A percentile compares a stretch with the other conserved stretches of the same genome.
phyloP scores from a whole-genome alignment of 2,329 filamentous ascomycete genomes.

The Rhexocercosporidium sp. region DNA sequence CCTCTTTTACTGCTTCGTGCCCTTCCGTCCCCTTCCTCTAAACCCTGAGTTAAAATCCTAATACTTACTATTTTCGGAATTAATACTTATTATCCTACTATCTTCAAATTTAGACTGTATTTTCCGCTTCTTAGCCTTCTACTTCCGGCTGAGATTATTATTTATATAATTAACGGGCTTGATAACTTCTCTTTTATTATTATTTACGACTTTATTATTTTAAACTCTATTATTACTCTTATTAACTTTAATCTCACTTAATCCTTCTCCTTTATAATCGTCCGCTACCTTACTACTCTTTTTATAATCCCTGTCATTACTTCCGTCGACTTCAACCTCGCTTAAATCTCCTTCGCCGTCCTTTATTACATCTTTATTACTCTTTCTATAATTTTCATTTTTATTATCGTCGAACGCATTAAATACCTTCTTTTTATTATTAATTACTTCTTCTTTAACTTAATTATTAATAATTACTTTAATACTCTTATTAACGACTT shows the following conservation, averaged over 20 bases:
- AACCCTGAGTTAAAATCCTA: not conserved
- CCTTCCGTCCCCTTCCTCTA: not conserved
- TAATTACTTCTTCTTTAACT: not conserved
- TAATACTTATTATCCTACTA: not conserved
- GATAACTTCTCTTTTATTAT: not conserved
- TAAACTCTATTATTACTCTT: not conserved
- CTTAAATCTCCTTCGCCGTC: not conserved
- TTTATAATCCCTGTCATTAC: not conserved
- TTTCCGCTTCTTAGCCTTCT: not conserved
- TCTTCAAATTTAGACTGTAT: not conserved
- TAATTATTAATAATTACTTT: not conserved
- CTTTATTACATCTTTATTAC: not conserved
- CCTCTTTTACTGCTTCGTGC: not conserved
- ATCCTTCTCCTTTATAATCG: not conserved
- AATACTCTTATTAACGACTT: too few species aligned
- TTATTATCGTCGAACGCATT: not conserved
- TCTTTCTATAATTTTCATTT: not conserved
- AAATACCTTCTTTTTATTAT: not conserved
- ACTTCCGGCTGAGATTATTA: not conserved
- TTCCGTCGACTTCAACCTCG: not conserved
- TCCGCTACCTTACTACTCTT: not conserved
- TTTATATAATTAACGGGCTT: not conserved
- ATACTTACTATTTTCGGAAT: not conserved
- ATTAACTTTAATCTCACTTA: not conserved
- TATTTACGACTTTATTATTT: not conserved